phyloP scores from a whole-genome alignment of 208 protist species.

The Endotrypanum monterogeii region DNA sequence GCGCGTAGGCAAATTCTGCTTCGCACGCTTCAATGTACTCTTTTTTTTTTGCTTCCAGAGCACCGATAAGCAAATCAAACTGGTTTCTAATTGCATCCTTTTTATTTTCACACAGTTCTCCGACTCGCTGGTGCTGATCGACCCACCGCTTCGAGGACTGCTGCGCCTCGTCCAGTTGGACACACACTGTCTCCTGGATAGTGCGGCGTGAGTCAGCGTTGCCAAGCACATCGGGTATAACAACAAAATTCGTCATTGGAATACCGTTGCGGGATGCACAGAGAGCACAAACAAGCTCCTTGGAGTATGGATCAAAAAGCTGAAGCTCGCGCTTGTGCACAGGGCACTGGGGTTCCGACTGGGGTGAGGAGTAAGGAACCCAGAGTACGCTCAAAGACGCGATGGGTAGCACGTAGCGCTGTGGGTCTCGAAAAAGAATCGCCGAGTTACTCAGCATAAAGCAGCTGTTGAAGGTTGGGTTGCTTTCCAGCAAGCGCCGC shows the following conservation, averaged over 20 bases:
- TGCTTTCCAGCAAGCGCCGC: constrained; percentile 50
- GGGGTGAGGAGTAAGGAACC: constrained; percentile 62
- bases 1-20: constrained; percentile 63
- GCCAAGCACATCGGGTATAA: constrained; percentile 79
- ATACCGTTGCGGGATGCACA: constrained; percentile 55
- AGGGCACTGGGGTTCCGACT: constrained; percentile 76
- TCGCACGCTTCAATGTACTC: constrained; percentile 82
- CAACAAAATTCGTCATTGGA: constrained; percentile 47
- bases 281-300: constrained; percentile 77
- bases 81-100: constrained; percentile 73
- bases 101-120: constrained; percentile 58
- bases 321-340: constrained; percentile 78
- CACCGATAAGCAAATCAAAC: constrained; percentile 75
- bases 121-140: constrained; percentile 77
- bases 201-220: constrained; percentile 60
- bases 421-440: constrained; percentile 74
- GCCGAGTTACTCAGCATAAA: constrained; percentile 69
- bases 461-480: constrained; percentile 59
- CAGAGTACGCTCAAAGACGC: constrained; percentile 73
- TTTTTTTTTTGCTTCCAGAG: constrained; percentile 66
- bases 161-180: constrained; percentile 60
- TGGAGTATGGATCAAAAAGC: constrained; percentile 79
- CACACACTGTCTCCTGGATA: constrained; percentile 56
- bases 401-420: constrained; percentile 67
- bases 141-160: constrained; percentile 64